Percentiles rank a stretch among this genome's conserved stretches.
Evolutionary conservation across 1,139 yeast genomes (phyloP).

Genomic region (Scheffersomyces titani): DNA sequence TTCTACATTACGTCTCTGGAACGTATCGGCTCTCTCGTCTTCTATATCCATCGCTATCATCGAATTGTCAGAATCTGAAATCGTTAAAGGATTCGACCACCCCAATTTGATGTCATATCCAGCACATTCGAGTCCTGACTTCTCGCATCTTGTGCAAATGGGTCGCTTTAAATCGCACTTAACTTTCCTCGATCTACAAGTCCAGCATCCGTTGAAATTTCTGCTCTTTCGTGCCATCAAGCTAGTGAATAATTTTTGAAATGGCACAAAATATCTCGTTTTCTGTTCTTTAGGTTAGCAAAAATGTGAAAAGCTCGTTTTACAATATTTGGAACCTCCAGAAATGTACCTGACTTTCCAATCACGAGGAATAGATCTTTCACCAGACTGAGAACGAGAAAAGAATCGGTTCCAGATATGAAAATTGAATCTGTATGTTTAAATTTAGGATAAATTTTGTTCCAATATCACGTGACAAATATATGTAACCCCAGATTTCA

Average conservation of each 20-base stretch:
- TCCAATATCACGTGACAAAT: background rate
- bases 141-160: slow-evolving; percentile 41
- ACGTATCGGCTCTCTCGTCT: slow-evolving; percentile 21
- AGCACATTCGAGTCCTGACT: slow-evolving; percentile 39
- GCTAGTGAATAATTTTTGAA: background rate
- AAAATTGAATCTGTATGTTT: background rate
- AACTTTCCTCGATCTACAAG: slow-evolving; percentile 51
- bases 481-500: background rate
- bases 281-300: background rate
- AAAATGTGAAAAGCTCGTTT: background rate
- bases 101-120: slow-evolving; percentile 44
- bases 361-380: background rate
- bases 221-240: slow-evolving; percentile 33
- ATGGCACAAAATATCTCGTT: background rate
- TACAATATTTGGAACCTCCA: background rate
- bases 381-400: background rate
- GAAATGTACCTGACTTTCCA: background rate
- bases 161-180: slow-evolving; percentile 51
- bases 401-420: background rate
- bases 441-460: background rate
- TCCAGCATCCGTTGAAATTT: slow-evolving; percentile 55
- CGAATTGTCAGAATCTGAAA: slow-evolving; percentile 18
- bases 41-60: slow-evolving; percentile 21
- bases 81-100: slow-evolving; percentile 40
- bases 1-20: slow-evolving; percentile 40